phyloP scores from a whole-genome alignment of 345 rosid genomes.

The Eucalyptus rudis region DNA sequence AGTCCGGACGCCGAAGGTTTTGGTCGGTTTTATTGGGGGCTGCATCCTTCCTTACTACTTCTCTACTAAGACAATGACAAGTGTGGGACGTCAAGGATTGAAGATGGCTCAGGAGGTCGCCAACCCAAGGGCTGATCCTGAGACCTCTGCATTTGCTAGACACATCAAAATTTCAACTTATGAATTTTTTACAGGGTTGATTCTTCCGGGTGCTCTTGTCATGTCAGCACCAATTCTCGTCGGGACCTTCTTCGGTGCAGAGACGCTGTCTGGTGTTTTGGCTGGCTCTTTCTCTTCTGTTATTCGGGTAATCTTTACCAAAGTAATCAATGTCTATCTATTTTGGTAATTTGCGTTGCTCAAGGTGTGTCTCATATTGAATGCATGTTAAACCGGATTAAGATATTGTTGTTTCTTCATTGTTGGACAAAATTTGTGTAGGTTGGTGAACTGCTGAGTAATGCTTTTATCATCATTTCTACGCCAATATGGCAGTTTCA shows the following conservation, averaged over 20 bases:
- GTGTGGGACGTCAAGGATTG: constrained; percentile 24
- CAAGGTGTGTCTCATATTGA: background rate
- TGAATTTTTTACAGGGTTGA: constrained; percentile 18
- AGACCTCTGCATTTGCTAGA: constrained; percentile 10
- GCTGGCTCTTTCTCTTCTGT: constrained; percentile 22
- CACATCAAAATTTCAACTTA: constrained; percentile 17
- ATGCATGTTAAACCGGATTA: background rate
- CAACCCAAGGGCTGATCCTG: accelerated
- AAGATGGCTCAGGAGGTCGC: constrained; percentile 17
- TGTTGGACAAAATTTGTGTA: background rate
- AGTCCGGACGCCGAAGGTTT: constrained; percentile 17
- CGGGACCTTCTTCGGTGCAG: constrained; percentile 16
- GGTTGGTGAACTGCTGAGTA: background rate
- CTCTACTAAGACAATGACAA: constrained; percentile 26
- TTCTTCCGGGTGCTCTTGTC: constrained; percentile 21
- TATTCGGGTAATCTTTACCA: constrained; percentile 5
- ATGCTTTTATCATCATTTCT: background rate
- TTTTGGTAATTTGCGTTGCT: background rate
- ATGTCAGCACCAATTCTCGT: constrained; percentile 17
- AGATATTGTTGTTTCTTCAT: background rate
- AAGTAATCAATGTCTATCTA: background rate
- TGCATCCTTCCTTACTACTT: constrained; percentile 18
- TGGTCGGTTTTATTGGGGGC: constrained; percentile 18
- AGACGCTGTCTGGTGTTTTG: constrained; percentile 18
- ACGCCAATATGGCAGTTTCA: no score